These are phyloP conservation scores for Verticillium tricorpus DNA, from an alignment of 2,329 filamentous ascomycete species.

Conservation along the genomic window DNA sequence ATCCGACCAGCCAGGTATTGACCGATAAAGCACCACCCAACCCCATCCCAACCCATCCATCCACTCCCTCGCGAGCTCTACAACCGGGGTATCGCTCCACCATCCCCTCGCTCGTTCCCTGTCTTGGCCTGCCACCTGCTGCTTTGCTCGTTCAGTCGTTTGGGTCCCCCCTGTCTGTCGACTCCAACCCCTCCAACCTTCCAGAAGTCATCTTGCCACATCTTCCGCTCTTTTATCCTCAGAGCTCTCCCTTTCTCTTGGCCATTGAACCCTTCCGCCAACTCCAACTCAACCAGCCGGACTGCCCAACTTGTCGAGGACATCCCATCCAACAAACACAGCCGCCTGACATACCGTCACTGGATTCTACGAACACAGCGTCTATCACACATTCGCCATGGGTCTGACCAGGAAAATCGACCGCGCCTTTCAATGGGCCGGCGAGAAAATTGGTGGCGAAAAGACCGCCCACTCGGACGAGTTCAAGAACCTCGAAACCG, in stretches of 20 bases:
- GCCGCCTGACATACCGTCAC: no score
- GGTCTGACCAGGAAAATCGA: slow-evolving; percentile 79
- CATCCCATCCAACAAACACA: neutral
- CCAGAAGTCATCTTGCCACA: neutral
- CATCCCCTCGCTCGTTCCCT: neutral
- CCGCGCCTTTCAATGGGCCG: slow-evolving; percentile 96
- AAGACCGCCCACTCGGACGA: slow-evolving; percentile 85
- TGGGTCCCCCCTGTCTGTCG: neutral
- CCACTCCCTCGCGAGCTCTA: neutral
- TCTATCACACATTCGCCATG: slow-evolving; percentile 30
- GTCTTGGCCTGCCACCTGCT: neutral
- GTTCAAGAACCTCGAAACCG: slow-evolving; percentile 83
- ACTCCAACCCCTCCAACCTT: neutral
- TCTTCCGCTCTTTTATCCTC: neutral
- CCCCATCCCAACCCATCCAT: neutral
- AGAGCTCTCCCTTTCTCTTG: neutral
- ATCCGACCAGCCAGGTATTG: neutral
- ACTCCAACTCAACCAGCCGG: neutral
- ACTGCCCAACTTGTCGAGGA: neutral
- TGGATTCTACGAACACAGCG: neutral
- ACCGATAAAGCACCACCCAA: neutral
- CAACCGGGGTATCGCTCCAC: neutral
- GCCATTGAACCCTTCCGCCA: neutral
- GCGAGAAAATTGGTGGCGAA: slow-evolving; percentile 92
- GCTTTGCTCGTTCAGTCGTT: neutral